These are phyloP conservation scores for Xanthoparmelia taractica DNA, from an alignment of 495 filamentous ascomycete species.

Conservation along the genomic window DNA sequence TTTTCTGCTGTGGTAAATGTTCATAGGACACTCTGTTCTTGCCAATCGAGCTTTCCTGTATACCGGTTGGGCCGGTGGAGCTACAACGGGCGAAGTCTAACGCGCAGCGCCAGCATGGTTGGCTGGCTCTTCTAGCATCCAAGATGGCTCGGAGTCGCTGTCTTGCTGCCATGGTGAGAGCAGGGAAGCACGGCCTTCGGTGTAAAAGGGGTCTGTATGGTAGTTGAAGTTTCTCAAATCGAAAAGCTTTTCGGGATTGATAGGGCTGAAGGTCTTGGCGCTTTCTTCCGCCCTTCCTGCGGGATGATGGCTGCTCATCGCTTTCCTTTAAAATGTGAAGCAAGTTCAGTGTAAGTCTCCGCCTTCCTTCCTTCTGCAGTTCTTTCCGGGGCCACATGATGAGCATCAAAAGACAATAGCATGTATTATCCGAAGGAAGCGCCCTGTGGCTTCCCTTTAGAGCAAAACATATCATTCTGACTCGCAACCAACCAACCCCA, in stretches of 20 bases:
- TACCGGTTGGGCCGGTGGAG: background rate
- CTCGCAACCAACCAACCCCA: background rate
- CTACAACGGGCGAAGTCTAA: background rate
- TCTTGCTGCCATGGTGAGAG: background rate
- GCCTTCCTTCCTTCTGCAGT: background rate
- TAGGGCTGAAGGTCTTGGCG: constrained; percentile 4
- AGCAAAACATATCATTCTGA: constrained; percentile 24
- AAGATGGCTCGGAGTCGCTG: constrained; percentile 1
- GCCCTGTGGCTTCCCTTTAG: constrained; percentile 37
- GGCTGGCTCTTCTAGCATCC: background rate
- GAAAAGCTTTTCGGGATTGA: background rate
- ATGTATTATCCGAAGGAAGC: constrained; percentile 62
- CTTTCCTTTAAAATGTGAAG: background rate
- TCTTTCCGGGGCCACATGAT: background rate
- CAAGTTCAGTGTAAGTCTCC: constrained; percentile 4
- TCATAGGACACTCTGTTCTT: background rate
- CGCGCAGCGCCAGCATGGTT: constrained; percentile 16
- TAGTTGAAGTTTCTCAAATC: background rate
- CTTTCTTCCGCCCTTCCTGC: background rate
- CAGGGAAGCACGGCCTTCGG: background rate
- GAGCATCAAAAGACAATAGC: constrained; percentile 37
- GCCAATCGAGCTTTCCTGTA: background rate
- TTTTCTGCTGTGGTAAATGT: background rate
- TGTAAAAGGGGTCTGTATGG: background rate
- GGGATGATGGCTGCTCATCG: background rate